Evolutionary conservation across 2,329 filamentous ascomycete genomes (phyloP), one percentile per base, ranked within the genome.

Genomic region (Arthroderma uncinatum): DNA sequence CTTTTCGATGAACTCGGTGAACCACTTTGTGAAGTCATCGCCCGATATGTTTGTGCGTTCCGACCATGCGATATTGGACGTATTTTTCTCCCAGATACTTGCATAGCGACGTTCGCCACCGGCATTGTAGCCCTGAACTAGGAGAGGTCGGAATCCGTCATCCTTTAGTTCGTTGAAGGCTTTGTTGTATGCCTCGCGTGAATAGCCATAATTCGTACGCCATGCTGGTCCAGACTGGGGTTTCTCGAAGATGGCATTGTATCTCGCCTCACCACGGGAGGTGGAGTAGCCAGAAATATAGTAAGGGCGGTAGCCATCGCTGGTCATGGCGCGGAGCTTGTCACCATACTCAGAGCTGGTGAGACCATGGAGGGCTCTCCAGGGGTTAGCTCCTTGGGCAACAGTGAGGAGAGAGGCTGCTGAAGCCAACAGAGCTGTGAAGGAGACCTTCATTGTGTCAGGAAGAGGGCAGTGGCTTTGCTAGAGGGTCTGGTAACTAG

Each of bases 21-120:
- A 23, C 40, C 40, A 44, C 8, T 10, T 44, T 2, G 19, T 44
- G 40, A 44, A 44, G 4, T 44, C 40, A 25, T 44, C 19, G 5
- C 19, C 40, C 7, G 40, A 44, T 19, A 44, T 23, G 19, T 44
- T 25, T 44, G 16, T 44, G 40, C 40, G 40, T 23, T 44, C 40
- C 12, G 16, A 19, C 40, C 40, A 44, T 10, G 9, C 9, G 40
- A 5, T 25, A 9, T 21, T 12, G 21, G 21, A 19, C 6, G 16
- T 44, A 19, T 52, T 52, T 9, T 58, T 57, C 33, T 60, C 58
- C 58, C 58, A 62, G 23, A 62, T 58, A 2, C 37, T 57, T n/a
- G 57, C 42, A 39, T 56, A 62, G 21, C 53, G 59, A 54, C 57
- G 44, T 34, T 59, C 47, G 12, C 36, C 56, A 10, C 53, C 57